A percentile compares a stretch with the other conserved stretches of the same genome.
Conservation (phyloP, 352 stramenopile species). For the Pythium phragmitis region DNA sequence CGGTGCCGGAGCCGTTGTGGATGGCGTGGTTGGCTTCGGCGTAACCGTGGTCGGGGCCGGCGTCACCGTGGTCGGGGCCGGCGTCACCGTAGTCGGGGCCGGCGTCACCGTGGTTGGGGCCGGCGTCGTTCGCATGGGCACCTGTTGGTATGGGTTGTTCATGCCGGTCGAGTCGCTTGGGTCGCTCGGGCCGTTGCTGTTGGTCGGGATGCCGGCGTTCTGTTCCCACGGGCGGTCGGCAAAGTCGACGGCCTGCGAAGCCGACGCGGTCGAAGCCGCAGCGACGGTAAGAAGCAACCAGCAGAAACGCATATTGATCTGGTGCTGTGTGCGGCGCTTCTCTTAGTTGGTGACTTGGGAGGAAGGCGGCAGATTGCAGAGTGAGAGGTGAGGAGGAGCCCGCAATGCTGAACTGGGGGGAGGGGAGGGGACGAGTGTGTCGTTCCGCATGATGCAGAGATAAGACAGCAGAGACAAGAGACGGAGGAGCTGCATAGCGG, state of each 20-base stretch:
- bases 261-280: not conserved
- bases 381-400: too few species aligned
- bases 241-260: not conserved
- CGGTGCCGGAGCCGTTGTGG: conserved; percentile 1
- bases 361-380: too few species aligned
- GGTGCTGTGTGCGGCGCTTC: too few species aligned
- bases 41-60: not conserved
- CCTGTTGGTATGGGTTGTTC: conserved; percentile 11
- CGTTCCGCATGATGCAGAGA: too few species aligned
- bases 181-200: conserved; percentile 3
- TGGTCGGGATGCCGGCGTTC: conserved; percentile 7
- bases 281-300: conserved; percentile 17
- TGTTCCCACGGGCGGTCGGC: conserved; percentile 18
- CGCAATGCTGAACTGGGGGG: too few species aligned
- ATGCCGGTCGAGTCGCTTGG: not conserved
- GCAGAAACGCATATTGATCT: conserved; percentile 10
- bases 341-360: too few species aligned
- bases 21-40: not conserved
- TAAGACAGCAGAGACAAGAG: not conserved
- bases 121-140: too few species aligned
- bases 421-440: too few species aligned
- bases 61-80: too few species aligned
- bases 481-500: not conserved
- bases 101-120: not conserved
- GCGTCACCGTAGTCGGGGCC: too few species aligned